A percentile compares a stretch with the other conserved stretches of the same genome.
Evolutionary conservation across 148 eudicot genomes (phyloP).

Genomic region (Fagopyrum homotropicum): DNA sequence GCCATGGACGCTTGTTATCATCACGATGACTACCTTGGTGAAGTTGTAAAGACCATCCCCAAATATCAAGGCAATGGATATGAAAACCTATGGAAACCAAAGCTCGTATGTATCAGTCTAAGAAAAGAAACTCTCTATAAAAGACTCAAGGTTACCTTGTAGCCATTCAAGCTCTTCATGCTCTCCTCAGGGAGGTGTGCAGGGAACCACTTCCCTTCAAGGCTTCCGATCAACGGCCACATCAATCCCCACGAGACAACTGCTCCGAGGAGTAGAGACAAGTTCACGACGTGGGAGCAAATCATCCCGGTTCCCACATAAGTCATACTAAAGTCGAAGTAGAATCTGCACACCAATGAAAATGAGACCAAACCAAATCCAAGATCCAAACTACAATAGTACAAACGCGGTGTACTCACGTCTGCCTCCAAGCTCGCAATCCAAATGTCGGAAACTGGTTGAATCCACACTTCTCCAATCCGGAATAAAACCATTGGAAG

Average conservation of each 20-base stretch:
- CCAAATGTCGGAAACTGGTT: conserved; percentile 55
- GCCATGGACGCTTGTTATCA: conserved; percentile 25
- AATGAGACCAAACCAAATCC: not conserved
- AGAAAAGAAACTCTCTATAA: not conserved
- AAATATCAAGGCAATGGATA: conserved; percentile 55
- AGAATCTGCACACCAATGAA: conserved; percentile 42
- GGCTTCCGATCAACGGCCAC: conserved; percentile 67
- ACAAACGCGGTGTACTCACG: conserved; percentile 5
- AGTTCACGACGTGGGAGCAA: conserved; percentile 67
- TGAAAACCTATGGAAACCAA: conserved; percentile 36
- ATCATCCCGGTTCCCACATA: conserved; percentile 85
- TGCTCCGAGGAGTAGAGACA: conserved; percentile 68
- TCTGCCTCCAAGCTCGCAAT: conserved; percentile 33
- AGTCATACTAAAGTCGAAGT: conserved; percentile 77
- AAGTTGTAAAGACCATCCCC: conserved; percentile 71
- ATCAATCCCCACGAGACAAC: conserved; percentile 75
- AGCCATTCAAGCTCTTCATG: conserved; percentile 70
- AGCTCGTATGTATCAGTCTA: not conserved
- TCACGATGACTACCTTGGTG: conserved; percentile 36
- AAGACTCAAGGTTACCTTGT: conserved; percentile 34
- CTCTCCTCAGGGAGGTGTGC: conserved; percentile 44
- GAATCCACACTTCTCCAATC: conserved; percentile 40
- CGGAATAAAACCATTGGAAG: conserved; percentile 58
- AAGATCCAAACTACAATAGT: not conserved
- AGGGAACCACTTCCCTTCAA: conserved; percentile 59